Conservation (phyloP, 208 protist genomes). For the Trypanosoma lewisi region DNA sequence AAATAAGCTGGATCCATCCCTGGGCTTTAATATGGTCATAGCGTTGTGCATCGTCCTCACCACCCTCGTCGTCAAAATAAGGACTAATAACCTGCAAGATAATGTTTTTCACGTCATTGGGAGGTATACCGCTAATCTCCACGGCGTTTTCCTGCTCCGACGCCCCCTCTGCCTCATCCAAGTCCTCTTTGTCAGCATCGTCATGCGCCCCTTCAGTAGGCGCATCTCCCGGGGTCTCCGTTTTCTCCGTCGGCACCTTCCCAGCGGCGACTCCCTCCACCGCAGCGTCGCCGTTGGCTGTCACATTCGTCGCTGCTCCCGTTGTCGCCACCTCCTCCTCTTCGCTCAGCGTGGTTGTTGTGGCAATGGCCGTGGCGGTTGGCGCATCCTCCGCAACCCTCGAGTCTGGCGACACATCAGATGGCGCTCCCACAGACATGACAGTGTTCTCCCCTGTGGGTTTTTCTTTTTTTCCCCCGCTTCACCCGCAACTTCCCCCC, state of each 20-base stretch:
- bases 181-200: conserved; percentile 15
- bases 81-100: conserved; percentile 78
- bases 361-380: too few relatives aligned
- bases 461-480: too few relatives aligned
- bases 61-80: conserved; percentile 83
- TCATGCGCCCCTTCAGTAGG: background rate
- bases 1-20: conserved; percentile 79
- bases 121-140: conserved; percentile 45
- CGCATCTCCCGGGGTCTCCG: background rate
- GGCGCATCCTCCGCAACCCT: background rate
- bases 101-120: conserved; percentile 89
- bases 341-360: background rate
- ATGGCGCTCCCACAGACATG: conserved; percentile 1
- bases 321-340: too few relatives aligned
- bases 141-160: conserved; percentile 19
- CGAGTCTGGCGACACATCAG: background rate
- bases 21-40: conserved; percentile 79
- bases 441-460: too few relatives aligned
- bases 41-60: conserved; percentile 59
- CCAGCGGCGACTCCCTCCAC: too few relatives aligned
- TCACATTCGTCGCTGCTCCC: too few relatives aligned
- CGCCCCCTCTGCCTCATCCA: conserved; percentile 7
- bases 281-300: too few relatives aligned
- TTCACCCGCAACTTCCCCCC: background rate
- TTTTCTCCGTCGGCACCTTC: too few relatives aligned